Evolutionary conservation across 2,329 filamentous ascomycete species (phyloP).

Genomic region (Aureobasidium sp.): DNA sequence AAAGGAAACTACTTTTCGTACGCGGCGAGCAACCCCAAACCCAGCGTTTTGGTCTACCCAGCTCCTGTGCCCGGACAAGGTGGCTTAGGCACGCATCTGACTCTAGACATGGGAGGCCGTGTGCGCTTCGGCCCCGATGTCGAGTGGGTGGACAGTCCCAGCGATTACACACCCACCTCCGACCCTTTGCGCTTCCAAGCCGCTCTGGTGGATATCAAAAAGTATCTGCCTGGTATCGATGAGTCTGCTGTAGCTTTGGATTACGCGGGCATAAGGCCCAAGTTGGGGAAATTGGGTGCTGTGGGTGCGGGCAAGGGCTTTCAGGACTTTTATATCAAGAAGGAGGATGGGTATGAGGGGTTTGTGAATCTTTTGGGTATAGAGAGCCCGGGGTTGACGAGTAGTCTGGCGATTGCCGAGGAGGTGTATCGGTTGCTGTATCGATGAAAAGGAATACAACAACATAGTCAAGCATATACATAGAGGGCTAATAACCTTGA

Average conservation of each 20-base stretch:
- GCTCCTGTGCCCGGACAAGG: constrained; percentile 74
- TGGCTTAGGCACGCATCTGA: constrained; percentile 88
- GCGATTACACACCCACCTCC: constrained; percentile 56
- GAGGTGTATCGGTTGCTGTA: constrained; percentile 57
- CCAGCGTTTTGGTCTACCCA: constrained; percentile 76
- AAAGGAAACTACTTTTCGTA: constrained; percentile 97
- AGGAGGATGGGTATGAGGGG: constrained; percentile 69
- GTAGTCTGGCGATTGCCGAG: constrained; percentile 76
- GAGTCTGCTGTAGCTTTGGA: constrained; percentile 61
- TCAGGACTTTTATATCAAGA: constrained; percentile 73
- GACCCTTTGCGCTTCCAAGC: constrained; percentile 55
- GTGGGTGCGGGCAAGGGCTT: constrained; percentile 58
- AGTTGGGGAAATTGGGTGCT: constrained; percentile 60
- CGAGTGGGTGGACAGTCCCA: constrained; percentile 74
- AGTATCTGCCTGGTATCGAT: constrained; percentile 72
- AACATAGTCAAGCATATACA: no score
- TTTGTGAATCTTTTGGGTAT: constrained; percentile 91
- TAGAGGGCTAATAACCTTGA: no score
- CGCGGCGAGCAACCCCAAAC: constrained; percentile 54
- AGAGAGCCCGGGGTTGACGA: constrained; percentile 88
- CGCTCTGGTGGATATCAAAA: constrained; percentile 67
- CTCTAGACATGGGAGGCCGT: constrained; percentile 75
- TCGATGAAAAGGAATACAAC: not conserved
- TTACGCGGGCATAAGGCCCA: constrained; percentile 88
- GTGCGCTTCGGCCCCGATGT: constrained; percentile 92